phyloP scores from a whole-genome alignment of 1,139 yeast species.

The Debaryomyces coudertii region DNA sequence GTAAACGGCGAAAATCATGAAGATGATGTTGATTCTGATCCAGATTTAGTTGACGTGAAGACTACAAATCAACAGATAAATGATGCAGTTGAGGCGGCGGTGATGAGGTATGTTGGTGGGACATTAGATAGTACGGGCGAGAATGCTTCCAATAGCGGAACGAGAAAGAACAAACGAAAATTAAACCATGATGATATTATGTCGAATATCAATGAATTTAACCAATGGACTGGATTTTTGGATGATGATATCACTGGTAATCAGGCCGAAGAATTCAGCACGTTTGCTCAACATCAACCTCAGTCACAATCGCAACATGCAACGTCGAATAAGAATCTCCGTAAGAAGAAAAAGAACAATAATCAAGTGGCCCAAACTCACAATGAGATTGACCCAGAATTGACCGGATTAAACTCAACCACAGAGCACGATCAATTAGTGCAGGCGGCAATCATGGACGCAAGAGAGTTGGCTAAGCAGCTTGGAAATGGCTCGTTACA shows the following conservation, averaged over 20 bases:
- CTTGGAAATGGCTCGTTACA: slow-evolving; percentile 27
- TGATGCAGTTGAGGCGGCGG: slow-evolving; percentile 74
- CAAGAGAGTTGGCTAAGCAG: slow-evolving; percentile 62
- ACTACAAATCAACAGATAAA: slow-evolving; percentile 45
- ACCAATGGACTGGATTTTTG: slow-evolving; percentile 57
- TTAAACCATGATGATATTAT: slow-evolving; percentile 34
- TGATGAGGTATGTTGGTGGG: slow-evolving; percentile 69
- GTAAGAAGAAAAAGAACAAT: slow-evolving; percentile 20
- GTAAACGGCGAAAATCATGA: slow-evolving; percentile 11
- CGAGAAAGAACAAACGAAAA: slow-evolving; percentile 19
- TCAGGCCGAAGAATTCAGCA: slow-evolving; percentile 15
- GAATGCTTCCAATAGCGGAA: slow-evolving; percentile 15
- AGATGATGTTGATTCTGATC: slow-evolving; percentile 19
- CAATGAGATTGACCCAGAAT: slow-evolving; percentile 63
- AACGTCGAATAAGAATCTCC: slow-evolving; percentile 8
- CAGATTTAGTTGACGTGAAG: slow-evolving; percentile 28
- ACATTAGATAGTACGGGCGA: slow-evolving; percentile 39
- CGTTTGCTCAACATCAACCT: slow-evolving; percentile 9
- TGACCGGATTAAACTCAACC: slow-evolving; percentile 50
- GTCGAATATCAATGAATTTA: slow-evolving; percentile 45
- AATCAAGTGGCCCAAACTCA: slow-evolving; percentile 13
- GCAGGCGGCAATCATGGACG: slow-evolving; percentile 68
- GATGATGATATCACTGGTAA: slow-evolving; percentile 38
- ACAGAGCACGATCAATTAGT: slow-evolving; percentile 62
- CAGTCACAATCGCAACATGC: slow-evolving; percentile 3